Percentiles rank a stretch among this genome's conserved stretches.
Evolutionary conservation across 352 stramenopile species (phyloP).

Genomic region (Phytopythium kandeliae): DNA sequence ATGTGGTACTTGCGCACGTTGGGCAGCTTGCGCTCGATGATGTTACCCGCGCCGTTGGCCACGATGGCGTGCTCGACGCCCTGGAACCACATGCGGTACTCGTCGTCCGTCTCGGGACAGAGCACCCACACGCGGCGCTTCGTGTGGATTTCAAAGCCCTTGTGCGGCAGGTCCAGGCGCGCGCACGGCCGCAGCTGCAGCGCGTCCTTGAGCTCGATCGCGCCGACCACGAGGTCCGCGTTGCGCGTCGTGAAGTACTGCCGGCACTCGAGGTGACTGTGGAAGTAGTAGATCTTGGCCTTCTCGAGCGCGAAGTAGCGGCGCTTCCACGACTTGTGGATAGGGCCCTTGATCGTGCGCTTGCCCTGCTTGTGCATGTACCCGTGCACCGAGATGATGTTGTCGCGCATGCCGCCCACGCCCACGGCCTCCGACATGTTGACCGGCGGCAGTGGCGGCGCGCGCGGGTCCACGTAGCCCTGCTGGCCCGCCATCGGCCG

Average conservation of each 20-base stretch:
- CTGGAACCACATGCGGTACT: constrained; percentile 87
- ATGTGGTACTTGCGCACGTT: constrained; percentile 88
- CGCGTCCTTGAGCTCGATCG: constrained; percentile 80
- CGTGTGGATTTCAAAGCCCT: constrained; percentile 78
- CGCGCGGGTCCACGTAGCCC: constrained; percentile 62
- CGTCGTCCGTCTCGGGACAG: constrained; percentile 79
- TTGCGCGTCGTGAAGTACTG: constrained; percentile 87
- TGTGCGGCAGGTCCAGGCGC: constrained; percentile 74
- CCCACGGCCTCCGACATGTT: constrained; percentile 72
- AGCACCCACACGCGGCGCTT: constrained; percentile 86
- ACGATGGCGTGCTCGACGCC: constrained; percentile 77
- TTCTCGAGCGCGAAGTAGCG: constrained; percentile 85
- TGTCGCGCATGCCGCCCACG: constrained; percentile 49
- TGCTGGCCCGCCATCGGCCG: constrained; percentile 35
- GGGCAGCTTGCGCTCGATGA: constrained; percentile 81
- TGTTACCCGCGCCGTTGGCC: constrained; percentile 66
- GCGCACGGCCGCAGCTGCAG: constrained; percentile 76
- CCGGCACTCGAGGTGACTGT: constrained; percentile 78
- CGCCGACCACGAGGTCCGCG: constrained; percentile 71
- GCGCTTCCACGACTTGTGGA: constrained; percentile 85
- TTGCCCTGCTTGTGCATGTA: constrained; percentile 90
- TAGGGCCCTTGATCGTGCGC: constrained; percentile 80
- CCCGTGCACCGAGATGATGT: constrained; percentile 86
- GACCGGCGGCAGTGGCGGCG: constrained; percentile 52
- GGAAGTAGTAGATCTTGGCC: constrained; percentile 89